A percentile compares a stretch with the other conserved stretches of the same genome.
Evolutionary conservation across 495 filamentous ascomycete genomes (phyloP).

Genomic region (Alectoria sarmentosa): DNA sequence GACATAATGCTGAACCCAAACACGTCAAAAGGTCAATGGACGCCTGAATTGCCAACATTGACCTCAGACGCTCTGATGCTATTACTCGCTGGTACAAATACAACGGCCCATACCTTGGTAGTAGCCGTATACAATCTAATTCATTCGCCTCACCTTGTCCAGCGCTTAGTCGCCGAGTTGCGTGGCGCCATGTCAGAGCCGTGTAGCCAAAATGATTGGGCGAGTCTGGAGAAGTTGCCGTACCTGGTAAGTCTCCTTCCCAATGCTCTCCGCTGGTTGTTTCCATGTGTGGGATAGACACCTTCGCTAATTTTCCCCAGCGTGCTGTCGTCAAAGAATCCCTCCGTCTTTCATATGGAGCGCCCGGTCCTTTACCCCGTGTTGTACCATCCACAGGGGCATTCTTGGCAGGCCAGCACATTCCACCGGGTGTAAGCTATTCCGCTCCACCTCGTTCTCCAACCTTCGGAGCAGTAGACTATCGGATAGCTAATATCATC

Average conservation of each 20-base stretch:
- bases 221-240: not conserved
- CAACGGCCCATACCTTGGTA: not conserved
- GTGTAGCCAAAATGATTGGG: not conserved
- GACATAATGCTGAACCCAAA: not conserved
- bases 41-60: not conserved
- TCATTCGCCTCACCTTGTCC: not conserved
- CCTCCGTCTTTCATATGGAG: not conserved
- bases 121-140: not conserved
- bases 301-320: not conserved
- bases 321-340: not conserved
- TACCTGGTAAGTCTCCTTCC: conserved; percentile 1
- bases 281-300: not conserved
- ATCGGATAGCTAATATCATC: not conserved
- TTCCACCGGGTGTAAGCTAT: not conserved
- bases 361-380: not conserved
- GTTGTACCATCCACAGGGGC: not conserved
- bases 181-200: not conserved
- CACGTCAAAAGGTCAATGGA: not conserved
- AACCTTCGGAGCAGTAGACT: not conserved
- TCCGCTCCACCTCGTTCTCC: no score
- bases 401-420: not conserved
- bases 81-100: not conserved
- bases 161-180: not conserved
- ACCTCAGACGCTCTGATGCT: not conserved
- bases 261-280: no score